Base-by-base conservation (phyloP, 2,329 filamentous ascomycete genomes). In the Verticillium alfalfae region DNA sequence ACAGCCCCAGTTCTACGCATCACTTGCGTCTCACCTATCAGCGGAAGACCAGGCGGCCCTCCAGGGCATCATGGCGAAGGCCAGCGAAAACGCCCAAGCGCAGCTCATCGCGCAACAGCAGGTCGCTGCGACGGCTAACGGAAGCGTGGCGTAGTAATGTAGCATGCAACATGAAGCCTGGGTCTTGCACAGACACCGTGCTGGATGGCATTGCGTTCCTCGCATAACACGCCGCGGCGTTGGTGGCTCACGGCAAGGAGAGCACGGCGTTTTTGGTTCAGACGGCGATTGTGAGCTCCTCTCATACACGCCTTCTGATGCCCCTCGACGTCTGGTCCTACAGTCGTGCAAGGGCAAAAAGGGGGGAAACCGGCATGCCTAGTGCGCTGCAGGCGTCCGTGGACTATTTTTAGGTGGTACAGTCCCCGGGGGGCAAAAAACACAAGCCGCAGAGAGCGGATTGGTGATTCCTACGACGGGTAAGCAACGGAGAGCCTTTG, bases 1-100 rank as follows among this genome's bases (percentile, higher is more conserved):
- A 69, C 93, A 97, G 71, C 93, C 94, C 16, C 90, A 93, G 67
- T 89, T 97, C 67, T 99, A 98, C 73, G 81, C 88, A 54, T 88
- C 83, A 63, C 82, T 99, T 62, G 92, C 92, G 26, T 87, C 89
- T 67, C 90, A 92, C 64, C 84, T 98, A 49, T 88, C 85, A 41
- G 81, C 87, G 0, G 91, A 95, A 58, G 93, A 98, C 72, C 91
- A 95, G 73, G 84, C 84, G 65, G 83, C 96, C 57, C 85, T 98
- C 65, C 88, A 96, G 73, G 84, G 81, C 26, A 92, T 94, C 61
- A 86, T 96, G 75, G 91, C 90, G 61, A 83, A 83, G 68, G 78
- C 78, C 2, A 75, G 80, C 59, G 78, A 80, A 67, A 75, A 79
- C 59, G 78, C 76, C 22, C 70, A 76, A 64, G 70, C 73, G 62